Percentiles rank a stretch among this genome's conserved stretches.
phyloP scores from a whole-genome alignment of 1,139 yeast genomes.

The Sporopachydermia cereana region DNA sequence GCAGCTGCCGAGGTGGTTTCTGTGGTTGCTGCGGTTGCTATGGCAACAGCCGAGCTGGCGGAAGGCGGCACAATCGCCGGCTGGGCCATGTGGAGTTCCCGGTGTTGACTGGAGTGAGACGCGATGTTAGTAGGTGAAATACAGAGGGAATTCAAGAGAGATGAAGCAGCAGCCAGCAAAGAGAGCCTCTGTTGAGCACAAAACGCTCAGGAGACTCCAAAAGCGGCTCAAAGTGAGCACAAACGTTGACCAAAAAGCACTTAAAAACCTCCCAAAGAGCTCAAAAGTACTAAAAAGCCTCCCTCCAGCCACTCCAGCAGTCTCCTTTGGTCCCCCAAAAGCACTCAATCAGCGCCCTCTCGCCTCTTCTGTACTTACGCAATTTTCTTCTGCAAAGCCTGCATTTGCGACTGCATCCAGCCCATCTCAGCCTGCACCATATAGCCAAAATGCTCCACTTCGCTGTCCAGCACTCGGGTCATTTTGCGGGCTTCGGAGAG shows the following conservation, averaged over 20 bases:
- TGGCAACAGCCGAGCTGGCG: constrained; percentile 18
- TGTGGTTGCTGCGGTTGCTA: not conserved
- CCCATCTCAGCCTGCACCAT: constrained; percentile 28
- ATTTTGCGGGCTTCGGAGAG: not conserved
- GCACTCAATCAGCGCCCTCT: constrained; percentile 1
- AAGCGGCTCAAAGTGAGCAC: too few species aligned
- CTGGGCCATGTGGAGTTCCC: not conserved
- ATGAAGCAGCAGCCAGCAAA: too few species aligned
- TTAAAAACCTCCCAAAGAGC: too few species aligned
- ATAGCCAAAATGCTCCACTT: constrained; percentile 28
- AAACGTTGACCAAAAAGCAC: too few species aligned
- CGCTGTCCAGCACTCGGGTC: constrained; percentile 19
- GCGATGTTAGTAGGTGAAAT: not conserved
- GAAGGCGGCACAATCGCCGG: constrained; percentile 17
- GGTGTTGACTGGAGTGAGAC: constrained; percentile 1
- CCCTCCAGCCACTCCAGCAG: too few species aligned
- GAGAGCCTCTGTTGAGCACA: too few species aligned
- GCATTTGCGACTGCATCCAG: constrained; percentile 29
- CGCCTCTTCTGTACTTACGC: constrained; percentile 1
- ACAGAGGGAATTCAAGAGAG: too few species aligned
- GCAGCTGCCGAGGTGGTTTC: constrained; percentile 6
- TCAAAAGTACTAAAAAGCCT: too few species aligned
- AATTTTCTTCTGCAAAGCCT: constrained; percentile 8
- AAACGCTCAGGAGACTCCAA: too few species aligned
- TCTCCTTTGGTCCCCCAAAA: not conserved